Base-by-base conservation (phyloP, 306 rosid species). In the Quercus rubra region DNA sequence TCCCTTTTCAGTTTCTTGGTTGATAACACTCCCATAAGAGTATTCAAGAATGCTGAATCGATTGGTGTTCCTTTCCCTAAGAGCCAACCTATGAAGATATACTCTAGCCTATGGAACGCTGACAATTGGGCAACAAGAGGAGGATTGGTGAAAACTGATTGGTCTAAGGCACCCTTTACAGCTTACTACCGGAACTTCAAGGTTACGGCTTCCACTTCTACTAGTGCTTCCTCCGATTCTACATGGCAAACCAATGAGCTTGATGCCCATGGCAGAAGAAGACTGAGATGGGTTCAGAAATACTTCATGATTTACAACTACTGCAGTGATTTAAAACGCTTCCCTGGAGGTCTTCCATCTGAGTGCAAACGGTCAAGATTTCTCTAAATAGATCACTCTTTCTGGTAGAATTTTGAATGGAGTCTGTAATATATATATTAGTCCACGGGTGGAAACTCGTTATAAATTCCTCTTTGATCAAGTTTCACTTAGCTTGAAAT, bases 111-210 rank as follows among this genome's bases (percentile, higher is more conserved):
- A 0, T 93, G 98, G 98, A 91, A 83, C 33, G 97, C 97, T 1
- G 94, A 90, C 71, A 89, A 92, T 33, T 91, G 97, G 97, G 97
- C 93, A 23, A 93, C 98, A 1, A 84, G 97, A 87, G 97, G 98
- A 14, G 98, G 98, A 14, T 78, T 91, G 81, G 90, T 91, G 35
- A 93, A 93, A 79, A 90, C 89, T 18, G 97, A 92, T 79, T 92
- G 97, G 97, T 78, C 97, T 13, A 89, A 88, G 18, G 93, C 97
- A 46, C 98, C 98, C 17, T 93, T 93, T 23, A 91, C 92, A 1
- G 98, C 98, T 3, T 91, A 91, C 78, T 93, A 93, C 70, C 83
- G 98, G 2, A 91, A 91, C 72, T 93, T 93, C 91, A 86, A 86
- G 15, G 89, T 78, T 70, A 72, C 87, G 0, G 79, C 87, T 7